Percentiles rank a stretch among this genome's conserved stretches.
These are phyloP conservation scores for Exophiala phaeomuriformis DNA, from an alignment of 2,329 filamentous ascomycete genomes.

Conservation along the genomic window DNA sequence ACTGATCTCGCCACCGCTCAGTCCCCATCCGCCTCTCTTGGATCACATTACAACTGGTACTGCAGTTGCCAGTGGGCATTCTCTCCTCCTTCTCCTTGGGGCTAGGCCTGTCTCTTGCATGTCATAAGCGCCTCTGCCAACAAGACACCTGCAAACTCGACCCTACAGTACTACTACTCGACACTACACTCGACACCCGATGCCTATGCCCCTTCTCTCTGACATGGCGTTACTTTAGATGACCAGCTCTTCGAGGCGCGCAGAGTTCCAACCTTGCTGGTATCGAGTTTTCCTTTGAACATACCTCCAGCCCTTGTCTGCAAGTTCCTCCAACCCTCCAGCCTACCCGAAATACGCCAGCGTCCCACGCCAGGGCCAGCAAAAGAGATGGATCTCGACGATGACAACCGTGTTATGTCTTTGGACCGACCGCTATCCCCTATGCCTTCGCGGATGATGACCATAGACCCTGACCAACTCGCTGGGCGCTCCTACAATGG, in stretches of 20 bases:
- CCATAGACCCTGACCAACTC: conserved; percentile 23
- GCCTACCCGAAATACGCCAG: conserved; percentile 1
- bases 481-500: conserved; percentile 14
- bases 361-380: background rate
- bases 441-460: conserved; percentile 19
- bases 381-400: conserved; percentile 19
- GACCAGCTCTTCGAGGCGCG: background rate
- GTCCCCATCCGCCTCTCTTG: background rate
- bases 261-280: conserved; percentile 4
- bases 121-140: conserved; percentile 17
- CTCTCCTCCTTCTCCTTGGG: conserved; percentile 1
- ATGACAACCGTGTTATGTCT: conserved; percentile 10
- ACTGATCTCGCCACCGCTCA: background rate
- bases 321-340: background rate
- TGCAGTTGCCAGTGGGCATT: background rate
- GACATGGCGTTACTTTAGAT: conserved; percentile 13
- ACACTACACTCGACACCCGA: conserved; percentile 4
- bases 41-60: background rate
- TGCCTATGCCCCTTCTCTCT: conserved; percentile 3
- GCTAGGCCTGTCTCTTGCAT: conserved; percentile 11
- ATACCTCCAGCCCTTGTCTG: conserved; percentile 8
- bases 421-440: conserved; percentile 25
- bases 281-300: background rate
- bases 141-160: conserved; percentile 7
- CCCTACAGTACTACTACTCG: background rate